Evolutionary conservation across 345 rosid species (phyloP), one percentile per base, ranked within the genome.

Genomic region (Citrus inodora): DNA sequence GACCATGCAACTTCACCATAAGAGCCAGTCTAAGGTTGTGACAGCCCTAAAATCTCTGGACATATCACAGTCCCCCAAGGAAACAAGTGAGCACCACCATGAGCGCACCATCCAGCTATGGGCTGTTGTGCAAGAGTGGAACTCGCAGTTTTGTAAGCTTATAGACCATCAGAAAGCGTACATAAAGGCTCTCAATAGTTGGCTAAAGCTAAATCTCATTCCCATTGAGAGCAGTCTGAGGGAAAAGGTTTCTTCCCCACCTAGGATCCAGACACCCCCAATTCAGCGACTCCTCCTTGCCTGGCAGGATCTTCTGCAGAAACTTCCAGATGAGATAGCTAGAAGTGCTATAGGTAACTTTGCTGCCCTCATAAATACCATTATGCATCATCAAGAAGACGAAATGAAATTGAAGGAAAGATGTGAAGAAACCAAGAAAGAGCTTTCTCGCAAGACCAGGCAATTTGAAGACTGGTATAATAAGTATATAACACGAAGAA

Each of bases 201-300:
- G 99, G 99, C 75, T 94, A 76, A 92, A 84, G 79, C 85, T 88
- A 75, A 96, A 94, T 71, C 93, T 96, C 71, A 77, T 92, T 82
- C 98, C 98, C 11, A 90, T 96, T 25, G 99, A 94, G 79, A 94
- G 97, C 91, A 96, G 80, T 55, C 83, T 89, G 80, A 91, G 83
- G 76, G 99, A 96, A 89, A 92, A 92, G 83, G 98, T 90, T 67
- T 96, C 98, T 70, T 96, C 98, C 1, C 99, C 98, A 6, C 92
- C 91, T 22, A 84, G 99, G 80, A 72, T 86, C 28, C 88, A 87
- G 19, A 87, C 65, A 40, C 97, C 99, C 2, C 90, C 91, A 3
- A 91, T 96, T 64, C 92, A 80, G 80, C 76, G 48, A 22, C 98
- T 96, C 17, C 88, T 96, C 40, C 42, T 68, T 8, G 86, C 86